Evolutionary conservation across 441 rosid genomes (phyloP).

Genomic region (Erodium texanum): DNA sequence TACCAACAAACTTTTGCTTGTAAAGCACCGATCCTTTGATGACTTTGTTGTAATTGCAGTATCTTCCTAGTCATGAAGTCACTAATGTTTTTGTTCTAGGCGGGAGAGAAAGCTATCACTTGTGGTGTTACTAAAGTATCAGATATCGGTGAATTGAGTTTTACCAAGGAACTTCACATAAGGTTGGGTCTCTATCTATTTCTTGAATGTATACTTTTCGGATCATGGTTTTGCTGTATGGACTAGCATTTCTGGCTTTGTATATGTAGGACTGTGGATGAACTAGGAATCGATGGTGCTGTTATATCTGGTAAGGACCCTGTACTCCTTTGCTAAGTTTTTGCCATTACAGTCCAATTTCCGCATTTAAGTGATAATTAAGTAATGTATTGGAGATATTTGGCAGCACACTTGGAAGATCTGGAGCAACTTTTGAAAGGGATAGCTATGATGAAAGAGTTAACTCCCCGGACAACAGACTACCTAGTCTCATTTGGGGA

Average conservation of each 20-base stretch:
- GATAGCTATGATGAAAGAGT: conserved; percentile 89
- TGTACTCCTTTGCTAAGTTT: too few relatives aligned
- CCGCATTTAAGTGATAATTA: neutral
- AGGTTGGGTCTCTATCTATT: conserved; percentile 28
- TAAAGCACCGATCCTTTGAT: conserved; percentile 5
- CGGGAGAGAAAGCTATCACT: conserved; percentile 60
- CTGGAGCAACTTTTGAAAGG: conserved; percentile 84
- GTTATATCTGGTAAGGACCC: conserved; percentile 25
- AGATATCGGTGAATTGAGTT: conserved; percentile 52
- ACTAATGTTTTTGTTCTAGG: neutral
- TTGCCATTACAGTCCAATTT: neutral
- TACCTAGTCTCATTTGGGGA: conserved; percentile 94
- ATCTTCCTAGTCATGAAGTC: neutral
- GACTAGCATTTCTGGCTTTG: conserved; percentile 7
- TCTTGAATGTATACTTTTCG: neutral
- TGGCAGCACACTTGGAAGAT: conserved; percentile 64
- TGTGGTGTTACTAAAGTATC: conserved; percentile 68
- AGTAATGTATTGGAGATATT: neutral
- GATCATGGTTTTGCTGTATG: neutral
- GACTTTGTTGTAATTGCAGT: neutral
- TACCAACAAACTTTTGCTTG: conserved; percentile 17
- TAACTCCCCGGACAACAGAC: conserved; percentile 73
- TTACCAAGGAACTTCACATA: conserved; percentile 57
- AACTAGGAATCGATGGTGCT: conserved; percentile 55
- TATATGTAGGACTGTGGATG: conserved; percentile 54